Conservation (phyloP, 805 yeast species). For the Lipomyces mesembrius region DNA sequence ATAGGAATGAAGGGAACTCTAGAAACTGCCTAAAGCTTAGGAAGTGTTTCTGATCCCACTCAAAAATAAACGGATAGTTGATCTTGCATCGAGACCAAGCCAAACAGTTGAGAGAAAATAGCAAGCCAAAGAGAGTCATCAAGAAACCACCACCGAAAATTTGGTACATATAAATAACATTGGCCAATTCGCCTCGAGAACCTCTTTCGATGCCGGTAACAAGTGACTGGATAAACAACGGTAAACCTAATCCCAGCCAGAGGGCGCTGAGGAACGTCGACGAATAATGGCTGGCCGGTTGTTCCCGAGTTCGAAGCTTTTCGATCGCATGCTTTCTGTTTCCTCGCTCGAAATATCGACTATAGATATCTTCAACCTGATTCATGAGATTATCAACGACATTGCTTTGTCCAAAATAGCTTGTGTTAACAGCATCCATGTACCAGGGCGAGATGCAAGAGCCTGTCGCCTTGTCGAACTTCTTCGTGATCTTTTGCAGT, state of each 20-base stretch:
- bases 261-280: slow-evolving; percentile 66
- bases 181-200: slow-evolving; percentile 50
- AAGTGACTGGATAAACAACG: slow-evolving; percentile 66
- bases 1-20: slow-evolving; percentile 63
- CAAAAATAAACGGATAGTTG: slow-evolving; percentile 91
- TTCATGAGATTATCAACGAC: slow-evolving; percentile 65
- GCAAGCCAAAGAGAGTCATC: slow-evolving; percentile 59
- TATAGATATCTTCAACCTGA: slow-evolving; percentile 69
- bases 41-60: slow-evolving; percentile 71
- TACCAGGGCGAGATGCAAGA: slow-evolving; percentile 53
- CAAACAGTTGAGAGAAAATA: slow-evolving; percentile 70
- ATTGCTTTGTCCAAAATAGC: slow-evolving; percentile 67
- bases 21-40: slow-evolving; percentile 69
- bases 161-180: slow-evolving; percentile 69
- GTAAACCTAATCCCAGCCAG: slow-evolving; percentile 69
- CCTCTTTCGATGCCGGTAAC: slow-evolving; percentile 52
- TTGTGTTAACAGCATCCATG: slow-evolving; percentile 60
- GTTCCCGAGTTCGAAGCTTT: slow-evolving; percentile 59
- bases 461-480: slow-evolving; percentile 77
- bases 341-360: slow-evolving; percentile 69
- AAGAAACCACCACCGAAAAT: slow-evolving; percentile 92
- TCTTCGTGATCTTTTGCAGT: slow-evolving; percentile 84
- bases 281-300: slow-evolving; percentile 47
- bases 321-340: slow-evolving; percentile 74
- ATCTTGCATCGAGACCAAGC: slow-evolving; percentile 77